A percentile compares a stretch with the other conserved stretches of the same genome.
These are phyloP conservation scores for Lonicera japonica DNA, from an alignment of 129 eudicot species.

Conservation along the genomic window DNA sequence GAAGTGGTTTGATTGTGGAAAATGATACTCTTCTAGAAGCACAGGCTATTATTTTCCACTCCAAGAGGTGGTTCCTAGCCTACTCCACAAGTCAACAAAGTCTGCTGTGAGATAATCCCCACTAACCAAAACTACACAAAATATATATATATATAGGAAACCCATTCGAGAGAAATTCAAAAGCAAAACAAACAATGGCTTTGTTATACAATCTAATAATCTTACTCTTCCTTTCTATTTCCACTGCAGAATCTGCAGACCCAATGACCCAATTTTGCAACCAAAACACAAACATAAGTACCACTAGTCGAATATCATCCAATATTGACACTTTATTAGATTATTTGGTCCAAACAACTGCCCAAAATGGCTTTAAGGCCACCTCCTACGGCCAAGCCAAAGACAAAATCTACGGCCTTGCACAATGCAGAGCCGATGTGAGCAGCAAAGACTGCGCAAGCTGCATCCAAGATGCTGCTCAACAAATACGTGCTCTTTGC, in stretches of 20 bases:
- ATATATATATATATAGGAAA: not conserved
- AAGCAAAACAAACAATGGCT: constrained; percentile 16
- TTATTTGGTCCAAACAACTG: constrained; percentile 28
- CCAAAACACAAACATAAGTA: constrained; percentile 13
- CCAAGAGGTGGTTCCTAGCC: too few relatives aligned
- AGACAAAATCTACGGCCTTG: constrained; percentile 51
- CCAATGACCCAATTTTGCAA: constrained; percentile 37
- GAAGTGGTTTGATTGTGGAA: too few relatives aligned
- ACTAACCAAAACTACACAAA: not conserved
- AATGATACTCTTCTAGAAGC: too few relatives aligned
- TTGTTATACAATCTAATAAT: constrained; percentile 18
- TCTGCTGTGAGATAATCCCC: too few relatives aligned
- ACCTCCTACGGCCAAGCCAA: constrained; percentile 37
- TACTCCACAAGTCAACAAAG: not conserved
- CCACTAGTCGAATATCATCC: constrained; percentile 20
- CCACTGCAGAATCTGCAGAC: constrained; percentile 40
- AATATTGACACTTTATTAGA: constrained; percentile 42
- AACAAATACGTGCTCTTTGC: constrained; percentile 32
- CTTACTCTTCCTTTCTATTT: constrained; percentile 20
- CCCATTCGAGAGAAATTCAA: not conserved
- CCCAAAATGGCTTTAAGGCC: constrained; percentile 32
- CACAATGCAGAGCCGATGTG: constrained; percentile 82
- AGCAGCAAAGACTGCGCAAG: constrained; percentile 41
- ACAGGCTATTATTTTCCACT: too few relatives aligned
- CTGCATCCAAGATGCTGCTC: constrained; percentile 61